These are phyloP conservation scores for Fagopyrum tataricum DNA, from an alignment of 148 eudicot genomes.

Conservation along the genomic window DNA sequence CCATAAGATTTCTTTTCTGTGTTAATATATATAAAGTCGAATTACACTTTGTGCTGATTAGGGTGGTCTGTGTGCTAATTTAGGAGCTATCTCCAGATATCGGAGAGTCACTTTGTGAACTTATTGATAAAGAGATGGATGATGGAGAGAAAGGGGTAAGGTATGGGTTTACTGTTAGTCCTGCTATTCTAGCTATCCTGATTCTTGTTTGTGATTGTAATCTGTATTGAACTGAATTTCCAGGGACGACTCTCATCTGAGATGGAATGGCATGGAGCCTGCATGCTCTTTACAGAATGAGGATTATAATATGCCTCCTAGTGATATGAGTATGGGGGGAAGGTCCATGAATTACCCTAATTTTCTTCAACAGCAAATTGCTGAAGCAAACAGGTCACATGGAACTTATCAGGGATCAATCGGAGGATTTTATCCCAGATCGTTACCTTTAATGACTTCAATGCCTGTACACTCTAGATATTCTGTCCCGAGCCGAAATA, in stretches of 20 bases:
- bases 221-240: constrained; percentile 18
- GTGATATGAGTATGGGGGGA: constrained; percentile 33
- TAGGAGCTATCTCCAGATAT: constrained; percentile 79
- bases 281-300: constrained; percentile 31
- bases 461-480: constrained; percentile 21
- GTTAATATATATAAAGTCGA: background rate
- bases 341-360: constrained; percentile 39
- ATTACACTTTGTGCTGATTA: constrained; percentile 6
- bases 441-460: constrained; percentile 25
- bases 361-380: constrained; percentile 44
- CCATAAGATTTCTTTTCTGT: constrained; percentile 9
- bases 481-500: constrained; percentile 22
- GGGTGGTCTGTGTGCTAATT: constrained; percentile 20
- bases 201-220: constrained; percentile 14
- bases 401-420: constrained; percentile 28
- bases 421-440: constrained; percentile 26
- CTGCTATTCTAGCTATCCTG: constrained; percentile 10
- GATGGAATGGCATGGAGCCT: constrained; percentile 35
- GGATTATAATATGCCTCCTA: constrained; percentile 27
- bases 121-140: constrained; percentile 57
- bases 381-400: constrained; percentile 40
- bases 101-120: constrained; percentile 80
- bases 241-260: constrained; percentile 29
- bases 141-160: constrained; percentile 33
- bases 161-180: constrained; percentile 23